phyloP scores from a whole-genome alignment of 805 yeast species.

The Saccharomycopsis schoenii region DNA sequence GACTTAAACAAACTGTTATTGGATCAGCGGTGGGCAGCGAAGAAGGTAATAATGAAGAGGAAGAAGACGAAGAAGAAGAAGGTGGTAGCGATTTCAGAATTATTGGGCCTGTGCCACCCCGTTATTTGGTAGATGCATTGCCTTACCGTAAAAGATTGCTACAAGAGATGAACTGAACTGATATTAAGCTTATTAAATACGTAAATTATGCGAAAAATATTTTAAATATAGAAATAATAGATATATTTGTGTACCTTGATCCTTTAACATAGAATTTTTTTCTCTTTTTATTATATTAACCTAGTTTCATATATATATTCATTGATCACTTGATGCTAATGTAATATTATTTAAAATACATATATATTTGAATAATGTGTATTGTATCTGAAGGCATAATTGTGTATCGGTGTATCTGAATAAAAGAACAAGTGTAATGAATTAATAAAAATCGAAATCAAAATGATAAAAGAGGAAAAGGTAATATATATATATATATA shows the following conservation, averaged over 20 bases:
- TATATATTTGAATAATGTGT: neutral
- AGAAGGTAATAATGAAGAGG: slow-evolving; percentile 1
- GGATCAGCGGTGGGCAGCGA: slow-evolving; percentile 17
- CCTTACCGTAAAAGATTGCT: slow-evolving; percentile 10
- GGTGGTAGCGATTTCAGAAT: slow-evolving; percentile 7
- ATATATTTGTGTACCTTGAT: neutral
- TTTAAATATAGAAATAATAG: neutral
- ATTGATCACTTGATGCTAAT: neutral
- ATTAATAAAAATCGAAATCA: neutral
- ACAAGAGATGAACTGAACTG: slow-evolving; percentile 4
- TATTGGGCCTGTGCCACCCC: slow-evolving; percentile 16
- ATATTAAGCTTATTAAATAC: neutral
- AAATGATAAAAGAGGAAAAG: neutral
- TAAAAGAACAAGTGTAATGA: neutral
- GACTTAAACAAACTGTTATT: slow-evolving; percentile 23
- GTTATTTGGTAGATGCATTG: slow-evolving; percentile 10
- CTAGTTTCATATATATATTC: neutral
- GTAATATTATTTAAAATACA: neutral
- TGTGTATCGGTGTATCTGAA: neutral
- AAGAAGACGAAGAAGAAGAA: slow-evolving; percentile 6
- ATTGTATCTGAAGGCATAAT: neutral
- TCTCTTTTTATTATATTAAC: neutral
- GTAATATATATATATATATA: neutral
- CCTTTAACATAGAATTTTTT: too few relatives aligned
- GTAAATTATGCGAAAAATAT: neutral